Evolutionary conservation across 768 basidiomycete genomes (phyloP), one percentile per base, ranked within the genome.

Genomic region (Leccinum variicolor): DNA sequence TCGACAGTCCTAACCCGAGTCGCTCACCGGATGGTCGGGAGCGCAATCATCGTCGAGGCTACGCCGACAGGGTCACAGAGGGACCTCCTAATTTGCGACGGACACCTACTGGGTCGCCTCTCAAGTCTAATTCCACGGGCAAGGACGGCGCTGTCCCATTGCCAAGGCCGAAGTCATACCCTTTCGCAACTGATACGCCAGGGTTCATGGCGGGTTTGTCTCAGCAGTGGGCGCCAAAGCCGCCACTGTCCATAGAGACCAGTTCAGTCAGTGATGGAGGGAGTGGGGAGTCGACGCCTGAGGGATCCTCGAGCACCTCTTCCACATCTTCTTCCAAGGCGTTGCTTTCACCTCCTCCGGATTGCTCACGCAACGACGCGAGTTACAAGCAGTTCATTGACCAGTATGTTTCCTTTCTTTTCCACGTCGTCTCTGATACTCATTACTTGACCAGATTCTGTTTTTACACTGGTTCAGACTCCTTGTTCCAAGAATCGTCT

Each of bases 381-480:
- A 77, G 77, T 60, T 89, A 90, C 66, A 77, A 76, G 58, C 79
- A 82, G 57, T 84, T 91, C 58, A 68, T 91, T 57, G 82, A 83
- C 71, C 84, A 77, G 89, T 89, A 63, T 48, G 84, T 78, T 15
- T 29, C 14, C 31, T 50, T 45, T 1, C 3, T n/a, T 26, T 10
- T 43, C n/a, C 28, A 7, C 5, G 6, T 36, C 3, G 14, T 41
- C 6, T 21, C 1, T 9, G 14, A 11, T 45, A 28, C 21, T 67
- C 45, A 73, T 6, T 53, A 17, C 43, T 6, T 21, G 61, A 43
- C 13, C 54, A 92, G 90, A 64, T 91, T 87, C 71, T 92, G 90
- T 75, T 92, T 91, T 73, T 92, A 82, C 72, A 91, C 90, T 3
- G 90, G 90, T 1, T 64, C 77, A 3, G 81, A 77, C 33, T 66